Percentiles rank a stretch among this genome's conserved stretches.
Conservation (phyloP, 1,139 yeast species). For the Hemisphaericaspora subhashii region DNA sequence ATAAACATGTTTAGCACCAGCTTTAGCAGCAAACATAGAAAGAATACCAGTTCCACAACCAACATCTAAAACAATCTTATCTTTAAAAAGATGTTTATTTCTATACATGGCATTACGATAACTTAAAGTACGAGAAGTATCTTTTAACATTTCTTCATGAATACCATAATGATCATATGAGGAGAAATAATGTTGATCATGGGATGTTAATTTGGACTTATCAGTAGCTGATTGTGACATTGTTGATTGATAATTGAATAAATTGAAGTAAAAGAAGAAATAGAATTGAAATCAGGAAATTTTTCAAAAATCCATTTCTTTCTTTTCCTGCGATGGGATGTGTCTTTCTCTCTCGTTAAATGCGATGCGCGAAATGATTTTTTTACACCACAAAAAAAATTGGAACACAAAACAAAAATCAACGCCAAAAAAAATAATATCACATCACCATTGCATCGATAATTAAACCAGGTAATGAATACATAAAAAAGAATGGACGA, state of each 20-base stretch:
- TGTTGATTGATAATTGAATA: conserved; percentile 2
- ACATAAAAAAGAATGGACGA: neutral
- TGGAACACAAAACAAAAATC: conserved; percentile 1
- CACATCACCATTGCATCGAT: too few relatives aligned
- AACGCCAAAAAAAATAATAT: conserved; percentile 3
- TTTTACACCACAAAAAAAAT: conserved; percentile 1
- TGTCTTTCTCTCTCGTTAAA: conserved; percentile 1
- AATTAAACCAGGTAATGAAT: neutral
- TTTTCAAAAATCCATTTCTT: conserved; percentile 3
- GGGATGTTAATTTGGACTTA: conserved; percentile 51
- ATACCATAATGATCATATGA: conserved; percentile 97
- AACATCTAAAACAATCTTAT: conserved; percentile 93
- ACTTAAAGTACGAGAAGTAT: conserved; percentile 86
- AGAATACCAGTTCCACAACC: conserved; percentile 98
- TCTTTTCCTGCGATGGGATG: conserved; percentile 7
- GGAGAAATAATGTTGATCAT: conserved; percentile 89
- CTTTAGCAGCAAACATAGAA: conserved; percentile 97
- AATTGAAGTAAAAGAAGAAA: neutral
- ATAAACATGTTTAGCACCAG: conserved; percentile 96
- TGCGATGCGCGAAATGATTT: too few relatives aligned
- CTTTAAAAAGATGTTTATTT: conserved; percentile 87
- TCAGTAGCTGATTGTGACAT: conserved; percentile 48
- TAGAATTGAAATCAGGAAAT: neutral
- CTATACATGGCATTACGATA: conserved; percentile 92
- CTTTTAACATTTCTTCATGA: conserved; percentile 98